Conservation (phyloP, 768 basidiomycete species). For the Pleurotus tuoliensis region DNA sequence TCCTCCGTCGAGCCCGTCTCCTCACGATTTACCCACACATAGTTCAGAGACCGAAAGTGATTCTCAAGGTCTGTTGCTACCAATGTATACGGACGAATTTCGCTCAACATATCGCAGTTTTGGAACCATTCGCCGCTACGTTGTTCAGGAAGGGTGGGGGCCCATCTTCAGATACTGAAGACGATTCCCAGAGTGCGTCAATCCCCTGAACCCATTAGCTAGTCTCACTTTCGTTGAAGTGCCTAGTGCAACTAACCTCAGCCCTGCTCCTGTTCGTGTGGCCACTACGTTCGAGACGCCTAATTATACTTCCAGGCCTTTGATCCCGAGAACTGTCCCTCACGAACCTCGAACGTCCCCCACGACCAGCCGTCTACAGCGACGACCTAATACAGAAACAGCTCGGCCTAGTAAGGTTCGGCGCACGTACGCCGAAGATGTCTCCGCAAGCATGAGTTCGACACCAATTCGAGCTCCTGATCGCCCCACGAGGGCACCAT, state of each 20-base stretch:
- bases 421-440: constrained; percentile 1
- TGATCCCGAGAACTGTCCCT: not conserved
- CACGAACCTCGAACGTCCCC: constrained; percentile 1
- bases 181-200: constrained; percentile 32
- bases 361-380: constrained; percentile 14
- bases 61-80: not conserved
- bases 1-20: not conserved
- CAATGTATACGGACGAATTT: not conserved
- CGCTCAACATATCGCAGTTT: not conserved
- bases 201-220: not conserved
- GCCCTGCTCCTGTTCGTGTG: constrained; percentile 3
- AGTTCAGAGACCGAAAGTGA: constrained; percentile 4
- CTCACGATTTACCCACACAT: not conserved
- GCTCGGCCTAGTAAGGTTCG: constrained; percentile 2
- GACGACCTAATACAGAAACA: not conserved
- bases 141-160: not conserved
- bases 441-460: not conserved
- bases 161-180: constrained; percentile 34
- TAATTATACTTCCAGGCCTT: not conserved
- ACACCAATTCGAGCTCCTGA: not conserved
- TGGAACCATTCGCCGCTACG: constrained; percentile 13
- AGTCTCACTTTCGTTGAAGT: constrained; percentile 3
- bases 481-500: not conserved
- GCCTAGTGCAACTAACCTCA: constrained; percentile 1
- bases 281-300: constrained; percentile 1